These are phyloP conservation scores for Stachybotrys echinatus DNA, from an alignment of 2,329 filamentous ascomycete species.

Conservation along the genomic window DNA sequence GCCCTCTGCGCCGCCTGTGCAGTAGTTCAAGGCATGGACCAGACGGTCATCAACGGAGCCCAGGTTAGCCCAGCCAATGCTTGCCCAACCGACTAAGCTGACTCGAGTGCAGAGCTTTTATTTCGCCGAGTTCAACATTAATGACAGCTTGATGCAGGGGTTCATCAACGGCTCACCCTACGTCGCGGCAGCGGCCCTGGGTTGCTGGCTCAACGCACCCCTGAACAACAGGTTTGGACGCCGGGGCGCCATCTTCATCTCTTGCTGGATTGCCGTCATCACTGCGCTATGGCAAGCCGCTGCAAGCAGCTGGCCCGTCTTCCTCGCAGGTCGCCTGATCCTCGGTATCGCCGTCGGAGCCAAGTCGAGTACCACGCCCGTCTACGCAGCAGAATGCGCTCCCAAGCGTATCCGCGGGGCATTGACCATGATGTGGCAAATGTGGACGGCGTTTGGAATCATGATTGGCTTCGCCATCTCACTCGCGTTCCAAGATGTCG, in stretches of 20 bases:
- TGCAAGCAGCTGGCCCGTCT: slow-evolving; percentile 45
- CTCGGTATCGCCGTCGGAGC: slow-evolving; percentile 65
- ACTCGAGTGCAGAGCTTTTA: slow-evolving; percentile 25
- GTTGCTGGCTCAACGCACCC: slow-evolving; percentile 30
- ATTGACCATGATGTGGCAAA: slow-evolving; percentile 72
- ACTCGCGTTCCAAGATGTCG: slow-evolving; percentile 45
- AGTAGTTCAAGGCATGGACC: slow-evolving; percentile 57
- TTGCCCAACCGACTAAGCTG: slow-evolving; percentile 13
- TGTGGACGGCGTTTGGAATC: slow-evolving; percentile 31
- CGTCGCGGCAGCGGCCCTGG: slow-evolving; percentile 39
- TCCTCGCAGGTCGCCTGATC: slow-evolving; percentile 59
- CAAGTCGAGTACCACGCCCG: slow-evolving; percentile 59
- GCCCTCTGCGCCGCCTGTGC: slow-evolving; percentile 44
- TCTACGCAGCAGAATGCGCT: slow-evolving; percentile 68
- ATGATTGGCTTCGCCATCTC: slow-evolving; percentile 44
- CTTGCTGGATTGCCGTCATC: slow-evolving; percentile 47
- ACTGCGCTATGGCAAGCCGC: slow-evolving; percentile 38
- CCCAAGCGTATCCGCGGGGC: slow-evolving; percentile 64
- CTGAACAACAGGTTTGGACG: slow-evolving; percentile 57
- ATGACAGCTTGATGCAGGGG: slow-evolving; percentile 31
- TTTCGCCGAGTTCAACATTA: slow-evolving; percentile 25
- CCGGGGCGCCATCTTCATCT: slow-evolving; percentile 58
- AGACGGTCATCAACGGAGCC: slow-evolving; percentile 56
- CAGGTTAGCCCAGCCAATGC: slow-evolving; percentile 7
- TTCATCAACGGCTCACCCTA: slow-evolving; percentile 51